A percentile compares a stretch with the other conserved stretches of the same genome.
These are phyloP conservation scores for Cinnamomum micranthum DNA, from an alignment of 164 flowering plant species.

Conservation along the genomic window DNA sequence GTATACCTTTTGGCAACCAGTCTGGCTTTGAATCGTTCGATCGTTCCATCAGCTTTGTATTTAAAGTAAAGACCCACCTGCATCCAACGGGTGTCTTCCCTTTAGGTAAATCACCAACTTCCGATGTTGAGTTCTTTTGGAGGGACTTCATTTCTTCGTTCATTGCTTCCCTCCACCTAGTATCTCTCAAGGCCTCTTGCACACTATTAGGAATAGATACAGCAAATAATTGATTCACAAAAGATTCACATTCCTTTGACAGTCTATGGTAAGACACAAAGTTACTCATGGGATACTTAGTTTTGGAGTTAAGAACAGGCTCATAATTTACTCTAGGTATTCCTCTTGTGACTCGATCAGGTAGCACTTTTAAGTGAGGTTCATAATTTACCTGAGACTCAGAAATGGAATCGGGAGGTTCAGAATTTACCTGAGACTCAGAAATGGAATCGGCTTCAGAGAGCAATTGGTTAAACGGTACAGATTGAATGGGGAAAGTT, in stretches of 20 bases:
- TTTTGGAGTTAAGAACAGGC: slow-evolving; percentile 1
- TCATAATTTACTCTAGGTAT: slow-evolving; percentile 2
- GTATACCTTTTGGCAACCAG: too few relatives aligned
- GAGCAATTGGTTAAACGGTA: background rate
- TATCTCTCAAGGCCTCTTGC: too few relatives aligned
- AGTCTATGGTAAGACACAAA: slow-evolving; percentile 6
- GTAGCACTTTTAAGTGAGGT: too few relatives aligned
- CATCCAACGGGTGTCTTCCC: background rate
- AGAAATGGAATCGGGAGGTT: too few relatives aligned
- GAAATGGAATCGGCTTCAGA: too few relatives aligned
- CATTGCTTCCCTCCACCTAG: background rate
- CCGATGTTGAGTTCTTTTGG: background rate
- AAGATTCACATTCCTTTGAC: background rate
- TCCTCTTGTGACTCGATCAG: background rate
- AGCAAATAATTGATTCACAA: background rate
- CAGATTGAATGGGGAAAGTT: background rate
- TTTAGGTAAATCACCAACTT: background rate
- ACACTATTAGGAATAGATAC: too few relatives aligned
- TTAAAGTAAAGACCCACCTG: too few relatives aligned
- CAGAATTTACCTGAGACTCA: too few relatives aligned
- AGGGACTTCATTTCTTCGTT: background rate
- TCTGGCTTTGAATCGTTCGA: too few relatives aligned
- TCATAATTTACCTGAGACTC: too few relatives aligned
- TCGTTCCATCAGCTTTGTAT: too few relatives aligned
- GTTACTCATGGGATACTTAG: slow-evolving; percentile 4